These are phyloP conservation scores for Phyllosticta capitalensis DNA, from an alignment of 2,329 filamentous ascomycete genomes.

Conservation along the genomic window DNA sequence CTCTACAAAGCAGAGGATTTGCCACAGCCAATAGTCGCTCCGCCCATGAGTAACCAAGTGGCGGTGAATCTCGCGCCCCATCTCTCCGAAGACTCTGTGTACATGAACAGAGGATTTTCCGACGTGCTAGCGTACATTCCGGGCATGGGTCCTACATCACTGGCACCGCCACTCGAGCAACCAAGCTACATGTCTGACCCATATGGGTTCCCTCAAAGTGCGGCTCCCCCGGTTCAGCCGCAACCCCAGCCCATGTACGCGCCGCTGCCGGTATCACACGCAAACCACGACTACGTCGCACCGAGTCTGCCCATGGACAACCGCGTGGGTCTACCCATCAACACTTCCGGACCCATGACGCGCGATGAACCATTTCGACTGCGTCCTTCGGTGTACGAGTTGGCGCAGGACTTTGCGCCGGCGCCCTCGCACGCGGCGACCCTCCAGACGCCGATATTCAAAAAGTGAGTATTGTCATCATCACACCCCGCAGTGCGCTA, in stretches of 20 bases:
- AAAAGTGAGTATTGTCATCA: conserved; percentile 29
- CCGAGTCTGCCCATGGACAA: conserved; percentile 12
- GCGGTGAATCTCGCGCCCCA: conserved; percentile 16
- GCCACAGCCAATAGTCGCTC: conserved; percentile 17
- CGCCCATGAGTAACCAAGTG: conserved; percentile 24
- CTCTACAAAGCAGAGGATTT: conserved; percentile 62
- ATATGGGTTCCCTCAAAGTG: conserved; percentile 28
- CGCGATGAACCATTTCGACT: conserved; percentile 32
- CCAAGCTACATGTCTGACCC: conserved; percentile 13
- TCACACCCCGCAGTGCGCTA: conserved; percentile 10
- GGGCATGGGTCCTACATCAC: conserved; percentile 36
- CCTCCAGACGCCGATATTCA: conserved; percentile 42
- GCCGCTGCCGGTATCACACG: conserved; percentile 19
- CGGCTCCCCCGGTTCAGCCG: conserved; percentile 20
- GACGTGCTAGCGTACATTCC: conserved; percentile 34
- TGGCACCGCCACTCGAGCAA: conserved; percentile 21
- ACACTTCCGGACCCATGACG: conserved; percentile 19
- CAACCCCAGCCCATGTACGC: conserved; percentile 24
- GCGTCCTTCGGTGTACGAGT: conserved; percentile 36
- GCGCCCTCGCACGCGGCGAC: conserved; percentile 28
- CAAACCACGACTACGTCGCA: conserved; percentile 25
- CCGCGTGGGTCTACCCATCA: conserved; percentile 6
- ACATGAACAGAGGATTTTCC: conserved; percentile 23
- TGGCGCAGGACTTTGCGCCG: conserved; percentile 33
- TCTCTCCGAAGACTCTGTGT: conserved; percentile 28